Conservation (phyloP, 1,139 yeast species). For the Nakaseomyces sp. region DNA sequence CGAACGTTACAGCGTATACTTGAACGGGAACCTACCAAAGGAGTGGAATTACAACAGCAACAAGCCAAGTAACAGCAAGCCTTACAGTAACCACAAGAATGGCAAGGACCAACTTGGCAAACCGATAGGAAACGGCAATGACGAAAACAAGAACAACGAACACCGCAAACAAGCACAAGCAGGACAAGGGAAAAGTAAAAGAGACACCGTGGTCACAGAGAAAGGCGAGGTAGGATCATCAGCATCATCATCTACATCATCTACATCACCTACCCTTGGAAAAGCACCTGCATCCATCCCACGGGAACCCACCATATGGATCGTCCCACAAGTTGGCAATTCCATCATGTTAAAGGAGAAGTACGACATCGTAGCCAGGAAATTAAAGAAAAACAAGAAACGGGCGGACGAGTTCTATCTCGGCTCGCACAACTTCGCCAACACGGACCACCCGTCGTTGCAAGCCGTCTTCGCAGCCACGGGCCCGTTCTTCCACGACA, state of each 20-base stretch:
- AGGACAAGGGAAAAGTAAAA: no score
- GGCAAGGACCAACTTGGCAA: constrained; percentile 9
- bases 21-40: constrained; percentile 50
- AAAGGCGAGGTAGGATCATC: not conserved
- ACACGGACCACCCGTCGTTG: constrained; percentile 69
- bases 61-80: constrained; percentile 26
- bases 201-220: not conserved
- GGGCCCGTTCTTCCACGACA: constrained; percentile 66
- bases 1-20: constrained; percentile 41
- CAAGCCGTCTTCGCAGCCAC: constrained; percentile 69
- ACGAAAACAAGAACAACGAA: not conserved
- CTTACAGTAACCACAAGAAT: constrained; percentile 49
- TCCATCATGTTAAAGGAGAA: constrained; percentile 49
- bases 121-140: not conserved
- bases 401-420: not conserved
- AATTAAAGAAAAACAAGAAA: constrained; percentile 37
- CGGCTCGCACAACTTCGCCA: constrained; percentile 79
- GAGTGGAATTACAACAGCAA: constrained; percentile 67
- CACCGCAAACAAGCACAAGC: no score
- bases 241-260: no score
- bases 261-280: no score
- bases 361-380: constrained; percentile 27
- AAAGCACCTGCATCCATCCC: no score
- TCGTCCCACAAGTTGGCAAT: constrained; percentile 76
- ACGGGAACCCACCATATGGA: constrained; percentile 78